These are phyloP conservation scores for Cryptosporidium ryanae DNA, from an alignment of 169 alveolate species.

Conservation along the genomic window DNA sequence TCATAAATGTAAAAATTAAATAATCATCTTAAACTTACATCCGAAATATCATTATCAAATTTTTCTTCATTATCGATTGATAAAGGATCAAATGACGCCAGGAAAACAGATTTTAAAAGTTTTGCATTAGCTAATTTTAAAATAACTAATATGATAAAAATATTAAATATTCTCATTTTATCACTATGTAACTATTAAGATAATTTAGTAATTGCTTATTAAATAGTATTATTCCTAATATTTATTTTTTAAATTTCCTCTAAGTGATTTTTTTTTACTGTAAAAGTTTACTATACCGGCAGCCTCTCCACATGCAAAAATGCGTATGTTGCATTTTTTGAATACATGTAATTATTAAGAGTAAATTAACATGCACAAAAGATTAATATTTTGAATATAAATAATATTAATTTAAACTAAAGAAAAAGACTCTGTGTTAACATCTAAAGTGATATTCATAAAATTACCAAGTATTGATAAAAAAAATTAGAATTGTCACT, in stretches of 20 bases:
- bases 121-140: conserved; percentile 36
- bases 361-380: not conserved
- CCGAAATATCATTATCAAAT: conserved; percentile 3
- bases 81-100: conserved; percentile 71
- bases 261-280: no score
- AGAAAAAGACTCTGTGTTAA: no score
- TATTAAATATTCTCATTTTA: conserved; percentile 24
- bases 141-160: not conserved
- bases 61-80: conserved; percentile 21
- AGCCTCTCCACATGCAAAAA: not conserved
- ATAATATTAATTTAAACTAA: no score
- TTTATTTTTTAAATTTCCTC: no score
- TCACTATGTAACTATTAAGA: not conserved
- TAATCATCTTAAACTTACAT: conserved; percentile 1
- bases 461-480: no score
- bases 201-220: not conserved
- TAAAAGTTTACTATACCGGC: not conserved
- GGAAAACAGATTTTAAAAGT: conserved; percentile 29
- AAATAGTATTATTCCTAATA: not conserved
- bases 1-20: not conserved
- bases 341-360: not conserved
- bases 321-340: not conserved
- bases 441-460: no score
- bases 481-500: not conserved
- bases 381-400: no score